phyloP scores from a whole-genome alignment of 495 filamentous ascomycete species.

The Penicillium bialowiezense region DNA sequence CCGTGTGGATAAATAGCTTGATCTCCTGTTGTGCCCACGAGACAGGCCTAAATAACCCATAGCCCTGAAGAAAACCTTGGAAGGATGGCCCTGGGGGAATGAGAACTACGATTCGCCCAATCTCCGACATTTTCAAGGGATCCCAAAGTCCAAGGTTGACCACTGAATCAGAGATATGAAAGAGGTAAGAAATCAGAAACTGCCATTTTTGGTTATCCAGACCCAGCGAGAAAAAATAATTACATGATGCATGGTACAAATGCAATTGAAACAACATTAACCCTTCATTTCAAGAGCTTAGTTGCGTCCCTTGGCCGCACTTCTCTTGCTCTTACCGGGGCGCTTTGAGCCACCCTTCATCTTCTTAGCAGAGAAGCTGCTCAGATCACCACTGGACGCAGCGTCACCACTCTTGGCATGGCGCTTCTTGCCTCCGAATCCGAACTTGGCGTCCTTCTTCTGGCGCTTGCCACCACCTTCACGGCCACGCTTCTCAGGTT shows the following conservation, averaged over 20 bases:
- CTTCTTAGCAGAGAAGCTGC: slow-evolving; percentile 73
- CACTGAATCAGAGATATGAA: too few relatives aligned
- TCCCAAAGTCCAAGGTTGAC: too few relatives aligned
- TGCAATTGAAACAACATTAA: slow-evolving; percentile 8
- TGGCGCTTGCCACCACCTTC: slow-evolving; percentile 65
- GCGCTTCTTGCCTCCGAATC: slow-evolving; percentile 92
- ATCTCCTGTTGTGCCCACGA: slow-evolving; percentile 13
- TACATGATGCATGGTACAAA: slow-evolving; percentile 10
- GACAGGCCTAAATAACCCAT: too few relatives aligned
- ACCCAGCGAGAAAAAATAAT: slow-evolving; percentile 13
- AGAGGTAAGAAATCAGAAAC: slow-evolving; percentile 10
- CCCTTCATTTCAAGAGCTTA: slow-evolving; percentile 10
- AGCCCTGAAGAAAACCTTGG: too few relatives aligned
- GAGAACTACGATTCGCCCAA: too few relatives aligned
- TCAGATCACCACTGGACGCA: slow-evolving; percentile 70
- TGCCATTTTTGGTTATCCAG: slow-evolving; percentile 11
- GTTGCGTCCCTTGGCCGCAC: slow-evolving; percentile 34
- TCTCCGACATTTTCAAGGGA: too few relatives aligned
- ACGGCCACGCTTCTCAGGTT: slow-evolving; percentile 42
- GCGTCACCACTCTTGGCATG: slow-evolving; percentile 86
- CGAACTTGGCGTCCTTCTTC: slow-evolving; percentile 91
- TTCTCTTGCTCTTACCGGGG: slow-evolving; percentile 65
- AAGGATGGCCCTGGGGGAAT: too few relatives aligned
- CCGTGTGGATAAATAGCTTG: not conserved
- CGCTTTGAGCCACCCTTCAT: slow-evolving; percentile 70